Conservation (phyloP, 2,329 filamentous ascomycete species). For the Leptographium flavum region DNA sequence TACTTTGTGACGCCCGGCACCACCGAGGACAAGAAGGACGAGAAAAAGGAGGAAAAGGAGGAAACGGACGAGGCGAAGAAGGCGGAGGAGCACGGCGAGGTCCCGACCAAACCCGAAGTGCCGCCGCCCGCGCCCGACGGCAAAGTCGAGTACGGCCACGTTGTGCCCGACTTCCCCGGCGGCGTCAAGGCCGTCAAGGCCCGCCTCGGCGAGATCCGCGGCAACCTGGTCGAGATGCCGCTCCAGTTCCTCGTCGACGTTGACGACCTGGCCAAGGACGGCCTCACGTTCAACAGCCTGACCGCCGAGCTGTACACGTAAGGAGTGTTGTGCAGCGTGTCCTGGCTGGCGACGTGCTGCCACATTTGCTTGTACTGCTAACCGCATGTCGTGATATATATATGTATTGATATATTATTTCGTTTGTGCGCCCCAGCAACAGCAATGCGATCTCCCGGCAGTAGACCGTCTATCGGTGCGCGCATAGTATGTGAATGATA, state of each 20-base stretch:
- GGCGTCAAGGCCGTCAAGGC: conserved; percentile 59
- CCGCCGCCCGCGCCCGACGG: conserved; percentile 21
- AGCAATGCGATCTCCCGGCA: too few species aligned
- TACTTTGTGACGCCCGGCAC: conserved; percentile 47
- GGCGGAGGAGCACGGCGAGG: not conserved
- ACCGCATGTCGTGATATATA: not conserved
- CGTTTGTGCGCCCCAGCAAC: not conserved
- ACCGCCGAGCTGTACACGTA: conserved; percentile 61
- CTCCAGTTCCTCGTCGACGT: conserved; percentile 70
- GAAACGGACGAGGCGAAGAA: not conserved
- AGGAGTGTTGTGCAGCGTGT: not conserved
- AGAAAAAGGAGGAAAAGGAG: conserved; percentile 20
- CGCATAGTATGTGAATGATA: too few species aligned
- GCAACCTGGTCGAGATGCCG: conserved; percentile 78
- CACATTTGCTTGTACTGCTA: not conserved
- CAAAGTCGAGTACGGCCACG: conserved; percentile 72
- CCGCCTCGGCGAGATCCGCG: conserved; percentile 49
- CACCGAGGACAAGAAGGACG: conserved; percentile 20
- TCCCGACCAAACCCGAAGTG: not conserved
- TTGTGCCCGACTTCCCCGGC: conserved; percentile 63
- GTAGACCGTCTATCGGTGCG: too few species aligned
- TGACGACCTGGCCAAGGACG: conserved; percentile 74
- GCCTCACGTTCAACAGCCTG: conserved; percentile 55
- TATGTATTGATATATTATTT: not conserved
- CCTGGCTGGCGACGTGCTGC: not conserved